These are phyloP conservation scores for Aspergillus funiculosus DNA, from an alignment of 495 filamentous ascomycete species.

Conservation along the genomic window DNA sequence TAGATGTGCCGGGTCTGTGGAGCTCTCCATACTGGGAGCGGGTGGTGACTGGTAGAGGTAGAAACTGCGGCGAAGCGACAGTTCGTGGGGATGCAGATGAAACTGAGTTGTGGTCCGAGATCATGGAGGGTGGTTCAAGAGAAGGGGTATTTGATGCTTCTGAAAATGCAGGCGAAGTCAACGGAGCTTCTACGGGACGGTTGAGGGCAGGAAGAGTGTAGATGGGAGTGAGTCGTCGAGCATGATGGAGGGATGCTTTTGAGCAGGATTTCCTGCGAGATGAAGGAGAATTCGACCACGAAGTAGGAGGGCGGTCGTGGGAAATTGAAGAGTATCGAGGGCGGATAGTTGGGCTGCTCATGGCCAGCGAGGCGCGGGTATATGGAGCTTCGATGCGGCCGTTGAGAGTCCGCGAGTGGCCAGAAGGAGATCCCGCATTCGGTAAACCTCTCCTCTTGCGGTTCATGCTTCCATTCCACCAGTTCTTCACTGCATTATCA, in stretches of 20 bases:
- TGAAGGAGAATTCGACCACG: slow-evolving; percentile 32
- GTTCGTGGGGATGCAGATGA: slow-evolving; percentile 52
- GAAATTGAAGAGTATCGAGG: slow-evolving; percentile 31
- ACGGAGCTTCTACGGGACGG: slow-evolving; percentile 52
- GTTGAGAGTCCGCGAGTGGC: slow-evolving; percentile 32
- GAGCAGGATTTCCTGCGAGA: slow-evolving; percentile 29
- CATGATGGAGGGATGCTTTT: slow-evolving; percentile 26
- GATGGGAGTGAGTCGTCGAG: slow-evolving; percentile 42
- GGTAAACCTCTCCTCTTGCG: slow-evolving; percentile 50
- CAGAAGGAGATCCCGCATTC: slow-evolving; percentile 30
- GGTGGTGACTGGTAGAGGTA: slow-evolving; percentile 34
- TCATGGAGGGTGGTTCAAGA: slow-evolving; percentile 62
- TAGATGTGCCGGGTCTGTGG: slow-evolving; percentile 24
- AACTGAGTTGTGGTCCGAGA: slow-evolving; percentile 65
- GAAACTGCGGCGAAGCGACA: slow-evolving; percentile 37
- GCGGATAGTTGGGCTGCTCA: slow-evolving; percentile 26
- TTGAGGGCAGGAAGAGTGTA: slow-evolving; percentile 41
- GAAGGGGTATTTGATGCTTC: slow-evolving; percentile 55
- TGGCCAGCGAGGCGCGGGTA: slow-evolving; percentile 30
- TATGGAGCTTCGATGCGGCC: slow-evolving; percentile 42
- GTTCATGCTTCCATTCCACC: slow-evolving; percentile 97
- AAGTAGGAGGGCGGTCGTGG: slow-evolving; percentile 20
- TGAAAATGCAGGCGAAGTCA: slow-evolving; percentile 64
- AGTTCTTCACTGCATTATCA: slow-evolving; percentile 99
- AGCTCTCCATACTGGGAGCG: slow-evolving; percentile 31